phyloP scores from a whole-genome alignment of 2,329 filamentous ascomycete genomes.

The Knoxdaviesia proteae region DNA sequence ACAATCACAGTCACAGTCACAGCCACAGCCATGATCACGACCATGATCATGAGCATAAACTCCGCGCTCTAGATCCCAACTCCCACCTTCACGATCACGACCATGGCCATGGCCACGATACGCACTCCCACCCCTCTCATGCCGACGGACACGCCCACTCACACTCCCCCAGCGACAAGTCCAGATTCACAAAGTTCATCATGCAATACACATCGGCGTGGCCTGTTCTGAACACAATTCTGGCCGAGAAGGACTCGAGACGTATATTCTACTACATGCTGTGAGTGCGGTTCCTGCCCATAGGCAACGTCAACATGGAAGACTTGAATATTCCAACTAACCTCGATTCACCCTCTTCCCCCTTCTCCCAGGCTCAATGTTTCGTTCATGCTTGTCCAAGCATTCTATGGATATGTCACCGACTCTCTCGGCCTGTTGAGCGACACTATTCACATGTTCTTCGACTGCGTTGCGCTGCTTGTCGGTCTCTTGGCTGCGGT shows the following conservation, averaged over 20 bases:
- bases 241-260: slow-evolving; percentile 79
- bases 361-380: slow-evolving; percentile 55
- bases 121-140: slow-evolving; percentile 11
- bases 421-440: slow-evolving; percentile 88
- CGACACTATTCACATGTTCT: slow-evolving; percentile 98
- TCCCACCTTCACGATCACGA: slow-evolving; percentile 11
- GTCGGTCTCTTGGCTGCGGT: slow-evolving; percentile 84
- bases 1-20: slow-evolving; percentile 5
- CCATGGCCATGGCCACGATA: slow-evolving; percentile 9
- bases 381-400: slow-evolving; percentile 81
- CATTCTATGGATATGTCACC: slow-evolving; percentile 82
- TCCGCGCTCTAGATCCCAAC: neutral
- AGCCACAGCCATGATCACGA: slow-evolving; percentile 8
- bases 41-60: slow-evolving; percentile 5
- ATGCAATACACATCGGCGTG: slow-evolving; percentile 48
- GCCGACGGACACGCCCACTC: slow-evolving; percentile 9
- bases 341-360: neutral
- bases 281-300: slow-evolving; percentile 25
- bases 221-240: slow-evolving; percentile 65
- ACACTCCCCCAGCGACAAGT: slow-evolving; percentile 15
- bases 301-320: neutral
- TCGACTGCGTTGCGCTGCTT: slow-evolving; percentile 81
- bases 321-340: neutral
- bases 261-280: slow-evolving; percentile 95
- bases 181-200: slow-evolving; percentile 50